Conservation (phyloP, 495 filamentous ascomycete genomes). For the Neurospora hispaniola region DNA sequence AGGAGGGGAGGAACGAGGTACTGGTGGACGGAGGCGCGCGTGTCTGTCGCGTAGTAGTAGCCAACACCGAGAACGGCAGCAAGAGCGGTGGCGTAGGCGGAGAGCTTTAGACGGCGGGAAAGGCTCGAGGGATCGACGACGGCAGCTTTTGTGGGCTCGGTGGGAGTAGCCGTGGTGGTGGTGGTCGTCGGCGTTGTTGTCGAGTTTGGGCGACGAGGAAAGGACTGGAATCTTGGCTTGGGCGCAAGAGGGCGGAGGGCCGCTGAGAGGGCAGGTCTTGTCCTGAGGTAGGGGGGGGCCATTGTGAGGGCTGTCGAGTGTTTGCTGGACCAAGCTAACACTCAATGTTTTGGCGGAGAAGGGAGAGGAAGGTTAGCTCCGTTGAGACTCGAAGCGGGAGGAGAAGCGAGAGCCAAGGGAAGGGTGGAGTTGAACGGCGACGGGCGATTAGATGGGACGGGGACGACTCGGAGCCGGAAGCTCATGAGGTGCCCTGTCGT, state of each 20-base stretch:
- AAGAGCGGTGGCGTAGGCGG: constrained; percentile 47
- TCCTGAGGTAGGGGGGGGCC: constrained; percentile 26
- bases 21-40: constrained; percentile 72
- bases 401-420: neutral
- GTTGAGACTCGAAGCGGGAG: neutral
- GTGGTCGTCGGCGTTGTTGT: constrained; percentile 13
- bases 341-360: constrained; percentile 23
- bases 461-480: neutral
- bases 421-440: neutral
- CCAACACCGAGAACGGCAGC: constrained; percentile 23
- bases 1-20: constrained; percentile 70
- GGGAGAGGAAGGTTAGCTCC: neutral
- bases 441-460: neutral
- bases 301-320: constrained; percentile 13
- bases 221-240: constrained; percentile 6
- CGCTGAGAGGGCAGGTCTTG: constrained; percentile 19
- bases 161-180: constrained; percentile 12
- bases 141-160: neutral
- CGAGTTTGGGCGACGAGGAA: constrained; percentile 25
- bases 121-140: neutral
- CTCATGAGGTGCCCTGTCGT: no score
- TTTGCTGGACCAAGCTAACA: constrained; percentile 24
- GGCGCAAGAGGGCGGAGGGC: constrained; percentile 19
- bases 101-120: constrained; percentile 32
- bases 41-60: constrained; percentile 82